These are phyloP conservation scores for Stygiomarasmius scandens DNA, from an alignment of 1,284 basidiomycete genomes.

Conservation along the genomic window DNA sequence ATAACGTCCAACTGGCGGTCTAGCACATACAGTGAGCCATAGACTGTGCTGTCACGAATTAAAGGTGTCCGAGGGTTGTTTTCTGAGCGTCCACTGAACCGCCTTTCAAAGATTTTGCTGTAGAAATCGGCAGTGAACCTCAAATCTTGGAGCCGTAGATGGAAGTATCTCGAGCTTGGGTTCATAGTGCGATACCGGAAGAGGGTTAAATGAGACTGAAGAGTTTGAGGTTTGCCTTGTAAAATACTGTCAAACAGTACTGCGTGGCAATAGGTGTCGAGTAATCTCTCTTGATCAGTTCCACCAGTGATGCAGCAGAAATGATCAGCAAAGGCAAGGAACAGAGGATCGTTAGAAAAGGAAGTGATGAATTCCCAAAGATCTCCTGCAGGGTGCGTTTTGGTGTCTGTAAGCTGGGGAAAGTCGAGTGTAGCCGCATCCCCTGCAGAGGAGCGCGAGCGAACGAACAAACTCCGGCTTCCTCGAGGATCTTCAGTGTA, in stretches of 20 bases:
- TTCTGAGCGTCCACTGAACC: constrained; percentile 67
- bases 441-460: constrained; percentile 74
- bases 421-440: constrained; percentile 81
- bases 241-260: constrained; percentile 85
- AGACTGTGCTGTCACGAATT: constrained; percentile 68
- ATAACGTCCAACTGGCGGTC: constrained; percentile 56
- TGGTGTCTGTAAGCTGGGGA: constrained; percentile 70
- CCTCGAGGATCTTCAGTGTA: constrained; percentile 94
- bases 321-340: constrained; percentile 76
- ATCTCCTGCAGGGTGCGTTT: constrained; percentile 68
- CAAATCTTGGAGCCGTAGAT: constrained; percentile 69
- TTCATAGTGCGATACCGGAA: constrained; percentile 66
- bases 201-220: constrained; percentile 75
- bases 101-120: constrained; percentile 66
- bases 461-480: constrained; percentile 85
- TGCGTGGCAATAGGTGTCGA: constrained; percentile 77
- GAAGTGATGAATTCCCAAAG: constrained; percentile 83
- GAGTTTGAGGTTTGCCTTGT: constrained; percentile 82
- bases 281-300: constrained; percentile 58
- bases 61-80: constrained; percentile 66
- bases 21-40: constrained; percentile 61
- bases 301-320: constrained; percentile 65
- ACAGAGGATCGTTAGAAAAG: constrained; percentile 78
- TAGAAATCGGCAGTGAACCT: constrained; percentile 76
- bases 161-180: constrained; percentile 59